Conservation (phyloP, 768 basidiomycete species). For the Dioszegia aurantiaca region DNA sequence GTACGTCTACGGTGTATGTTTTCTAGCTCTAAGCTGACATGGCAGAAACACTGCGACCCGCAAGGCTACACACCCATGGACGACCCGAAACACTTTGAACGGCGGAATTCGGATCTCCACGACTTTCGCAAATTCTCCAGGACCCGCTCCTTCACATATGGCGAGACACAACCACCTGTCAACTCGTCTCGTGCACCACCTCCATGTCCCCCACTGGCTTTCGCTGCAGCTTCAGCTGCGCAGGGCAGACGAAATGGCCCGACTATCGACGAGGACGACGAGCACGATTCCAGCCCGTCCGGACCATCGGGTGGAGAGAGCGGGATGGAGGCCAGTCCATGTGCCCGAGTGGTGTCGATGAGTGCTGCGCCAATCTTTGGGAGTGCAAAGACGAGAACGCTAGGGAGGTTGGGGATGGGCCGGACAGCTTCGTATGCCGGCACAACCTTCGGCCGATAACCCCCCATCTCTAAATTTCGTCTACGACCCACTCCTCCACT, state of each 20-base stretch:
- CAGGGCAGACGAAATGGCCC: conserved; percentile 54
- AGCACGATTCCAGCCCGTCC: conserved; percentile 54
- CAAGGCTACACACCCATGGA: conserved; percentile 89
- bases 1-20: conserved; percentile 32
- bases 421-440: conserved; percentile 41
- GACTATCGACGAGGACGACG: conserved; percentile 64
- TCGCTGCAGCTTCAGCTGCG: conserved; percentile 44
- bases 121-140: conserved; percentile 90
- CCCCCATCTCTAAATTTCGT: not conserved
- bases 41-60: conserved; percentile 63
- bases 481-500: not conserved
- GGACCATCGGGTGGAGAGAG: conserved; percentile 61
- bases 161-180: conserved; percentile 58
- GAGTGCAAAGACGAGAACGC: conserved; percentile 34
- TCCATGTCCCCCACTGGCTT: conserved; percentile 44
- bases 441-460: conserved; percentile 17
- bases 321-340: conserved; percentile 78
- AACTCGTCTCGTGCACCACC: conserved; percentile 23
- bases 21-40: not conserved
- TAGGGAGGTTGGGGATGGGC: conserved; percentile 32
- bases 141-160: conserved; percentile 87
- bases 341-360: conserved; percentile 58
- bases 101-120: conserved; percentile 80
- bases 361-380: conserved; percentile 41
- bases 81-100: conserved; percentile 75